Conservation (phyloP, 352 stramenopile species). For the Phytophthora constricta region DNA sequence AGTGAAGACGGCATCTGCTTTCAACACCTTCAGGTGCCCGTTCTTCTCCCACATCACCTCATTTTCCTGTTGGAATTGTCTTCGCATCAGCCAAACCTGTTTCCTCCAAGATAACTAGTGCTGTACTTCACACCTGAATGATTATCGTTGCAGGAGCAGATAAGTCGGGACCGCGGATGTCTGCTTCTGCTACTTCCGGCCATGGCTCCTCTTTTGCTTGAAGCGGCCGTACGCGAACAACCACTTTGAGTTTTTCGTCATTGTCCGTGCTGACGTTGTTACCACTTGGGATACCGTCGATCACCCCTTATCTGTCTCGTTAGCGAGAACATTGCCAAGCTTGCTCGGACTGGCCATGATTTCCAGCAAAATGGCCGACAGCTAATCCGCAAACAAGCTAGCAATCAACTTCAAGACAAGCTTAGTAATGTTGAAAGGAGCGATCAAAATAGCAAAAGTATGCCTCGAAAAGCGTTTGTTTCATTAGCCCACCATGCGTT, state of each 20-base stretch:
- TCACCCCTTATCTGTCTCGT: not conserved
- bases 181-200: conserved; percentile 15
- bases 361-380: not conserved
- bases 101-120: not conserved
- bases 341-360: conserved; percentile 12
- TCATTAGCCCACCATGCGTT: not conserved
- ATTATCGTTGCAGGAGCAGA: conserved; percentile 32
- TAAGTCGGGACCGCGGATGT: not conserved
- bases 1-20: conserved; percentile 59
- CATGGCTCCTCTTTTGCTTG: conserved; percentile 60
- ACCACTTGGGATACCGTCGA: not conserved
- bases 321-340: not conserved
- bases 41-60: conserved; percentile 74
- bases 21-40: conserved; percentile 60
- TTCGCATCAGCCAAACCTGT: not conserved
- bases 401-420: no score
- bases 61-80: conserved; percentile 35
- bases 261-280: conserved; percentile 2
- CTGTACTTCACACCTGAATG: conserved; percentile 50
- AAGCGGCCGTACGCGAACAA: conserved; percentile 62
- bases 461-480: no score
- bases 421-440: no score
- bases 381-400: not conserved
- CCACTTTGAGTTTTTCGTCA: conserved; percentile 70
- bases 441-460: not conserved